Base-by-base conservation (phyloP, 1,139 yeast genomes). In the Hanseniaspora sp. region DNA sequence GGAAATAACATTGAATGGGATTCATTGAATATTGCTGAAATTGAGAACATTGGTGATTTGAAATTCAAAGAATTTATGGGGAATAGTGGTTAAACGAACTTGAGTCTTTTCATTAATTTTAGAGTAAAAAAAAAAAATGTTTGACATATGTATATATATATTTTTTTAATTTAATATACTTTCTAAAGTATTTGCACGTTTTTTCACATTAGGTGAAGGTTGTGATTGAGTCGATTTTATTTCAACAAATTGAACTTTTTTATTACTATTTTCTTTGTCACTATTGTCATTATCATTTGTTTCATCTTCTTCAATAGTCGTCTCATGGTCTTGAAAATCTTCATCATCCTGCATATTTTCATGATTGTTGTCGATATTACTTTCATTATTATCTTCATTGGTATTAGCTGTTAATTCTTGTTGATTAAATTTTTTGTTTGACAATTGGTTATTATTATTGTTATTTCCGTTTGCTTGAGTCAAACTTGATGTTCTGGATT, bases 1-100 rank as follows among this genome's bases (percentile, higher is more conserved):
- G 60, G 61, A 6, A 64, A 62, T 9, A 61, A 63, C 44, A 58
- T 61, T 7, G 43, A 57, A 7, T 61, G 62, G 63, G 67, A 64
- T 46, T 62, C 59, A 23, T 48, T 64, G 57, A 63, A 62, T 7
- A 48, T 64, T n/a, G 58, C 56, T 33, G 67, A 64, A 43, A 64
- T 64, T 59, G 67, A 63, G 53, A 43, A 56, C 31, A 48, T 63
- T 37, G 61, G 63, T 9, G 64, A 63, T 28, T 44, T 55, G n/a
- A 51, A 51, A 18, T 51, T 44, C 31, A 38, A 38, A 31, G 48
- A 51, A 33, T 51, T 44, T n/a, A 13, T 23, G 9, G n/a, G 9
- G 4, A 23, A 23, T 31, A 11, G 17, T 5, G n/a, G 28, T 7
- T 30, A 28, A 30, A 43, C 13, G 11, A 12, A 13, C 23, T 23